A percentile compares a stretch with the other conserved stretches of the same genome.
These are phyloP conservation scores for Straminergon stramineum DNA, from an alignment of 225 moss, liverwort and hornwort genomes.

Conservation along the genomic window DNA sequence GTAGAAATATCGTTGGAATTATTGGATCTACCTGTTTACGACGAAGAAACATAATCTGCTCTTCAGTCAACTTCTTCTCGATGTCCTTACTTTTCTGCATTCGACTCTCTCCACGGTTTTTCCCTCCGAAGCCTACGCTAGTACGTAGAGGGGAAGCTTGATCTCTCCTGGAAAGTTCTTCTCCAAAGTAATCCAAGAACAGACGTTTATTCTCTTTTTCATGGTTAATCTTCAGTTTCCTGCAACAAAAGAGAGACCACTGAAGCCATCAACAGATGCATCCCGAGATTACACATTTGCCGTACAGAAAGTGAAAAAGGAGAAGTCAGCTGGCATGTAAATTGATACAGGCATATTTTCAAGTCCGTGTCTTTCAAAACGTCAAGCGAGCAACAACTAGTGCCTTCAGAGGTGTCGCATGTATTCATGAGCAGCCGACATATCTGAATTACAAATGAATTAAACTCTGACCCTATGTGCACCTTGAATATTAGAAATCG, in stretches of 20 bases:
- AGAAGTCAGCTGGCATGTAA: neutral
- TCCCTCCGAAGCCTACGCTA: conserved; percentile 29
- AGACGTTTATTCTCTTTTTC: conserved; percentile 27
- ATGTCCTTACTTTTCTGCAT: conserved; percentile 11
- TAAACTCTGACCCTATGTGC: neutral
- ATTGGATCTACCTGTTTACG: conserved; percentile 25
- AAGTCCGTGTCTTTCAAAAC: neutral
- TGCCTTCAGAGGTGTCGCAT: neutral
- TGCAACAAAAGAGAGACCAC: neutral
- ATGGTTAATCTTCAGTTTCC: conserved; percentile 23
- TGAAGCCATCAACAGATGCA: neutral
- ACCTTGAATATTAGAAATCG: neutral
- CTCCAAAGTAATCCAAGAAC: conserved; percentile 37
- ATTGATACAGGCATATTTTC: neutral
- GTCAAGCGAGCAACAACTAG: neutral
- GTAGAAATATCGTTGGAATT: neutral
- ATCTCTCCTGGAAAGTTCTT: conserved; percentile 18
- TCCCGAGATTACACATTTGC: neutral
- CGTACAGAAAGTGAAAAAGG: neutral
- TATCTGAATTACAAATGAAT: neutral
- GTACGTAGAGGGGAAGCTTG: conserved; percentile 14
- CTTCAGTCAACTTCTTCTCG: conserved; percentile 21
- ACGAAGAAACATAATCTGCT: conserved; percentile 31
- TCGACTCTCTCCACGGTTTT: conserved; percentile 6
- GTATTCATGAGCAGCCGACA: neutral